phyloP scores from a whole-genome alignment of 2,329 filamentous ascomycete species.

The Aureobasidium musti region DNA sequence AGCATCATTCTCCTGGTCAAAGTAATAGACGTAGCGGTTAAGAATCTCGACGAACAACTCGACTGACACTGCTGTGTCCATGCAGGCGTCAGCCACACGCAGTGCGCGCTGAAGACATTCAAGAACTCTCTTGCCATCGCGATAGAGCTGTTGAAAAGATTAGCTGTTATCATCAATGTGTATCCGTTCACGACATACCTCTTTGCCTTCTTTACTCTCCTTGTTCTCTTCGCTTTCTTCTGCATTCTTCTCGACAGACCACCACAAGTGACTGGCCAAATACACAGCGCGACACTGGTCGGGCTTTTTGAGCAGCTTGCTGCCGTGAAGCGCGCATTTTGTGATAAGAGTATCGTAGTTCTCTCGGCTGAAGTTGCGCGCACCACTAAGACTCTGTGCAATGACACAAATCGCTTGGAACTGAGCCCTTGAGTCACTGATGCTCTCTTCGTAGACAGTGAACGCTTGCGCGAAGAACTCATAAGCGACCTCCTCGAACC shows the following conservation, averaged over 20 bases:
- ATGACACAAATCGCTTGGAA: constrained; percentile 98
- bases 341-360: constrained; percentile 99
- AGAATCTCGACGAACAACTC: constrained; percentile 98
- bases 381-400: constrained; percentile 83
- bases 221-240: constrained; percentile 58
- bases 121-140: constrained; percentile 93
- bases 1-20: constrained; percentile 97
- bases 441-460: constrained; percentile 94
- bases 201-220: constrained; percentile 35
- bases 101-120: constrained; percentile 95
- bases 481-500: constrained; percentile 94
- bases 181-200: constrained; percentile 14
- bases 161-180: not conserved
- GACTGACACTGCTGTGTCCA: constrained; percentile 96
- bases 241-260: constrained; percentile 85
- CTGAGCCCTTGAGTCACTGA: constrained; percentile 93
- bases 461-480: constrained; percentile 99
- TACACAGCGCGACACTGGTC: constrained; percentile 98
- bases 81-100: constrained; percentile 95
- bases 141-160: constrained; percentile 70
- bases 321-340: constrained; percentile 94
- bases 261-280: constrained; percentile 95
- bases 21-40: constrained; percentile 98
- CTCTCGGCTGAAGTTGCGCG: constrained; percentile 88
- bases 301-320: constrained; percentile 94